Evolutionary conservation across 139 green algal species (phyloP).

Genomic region (Picochlorum sp.): DNA sequence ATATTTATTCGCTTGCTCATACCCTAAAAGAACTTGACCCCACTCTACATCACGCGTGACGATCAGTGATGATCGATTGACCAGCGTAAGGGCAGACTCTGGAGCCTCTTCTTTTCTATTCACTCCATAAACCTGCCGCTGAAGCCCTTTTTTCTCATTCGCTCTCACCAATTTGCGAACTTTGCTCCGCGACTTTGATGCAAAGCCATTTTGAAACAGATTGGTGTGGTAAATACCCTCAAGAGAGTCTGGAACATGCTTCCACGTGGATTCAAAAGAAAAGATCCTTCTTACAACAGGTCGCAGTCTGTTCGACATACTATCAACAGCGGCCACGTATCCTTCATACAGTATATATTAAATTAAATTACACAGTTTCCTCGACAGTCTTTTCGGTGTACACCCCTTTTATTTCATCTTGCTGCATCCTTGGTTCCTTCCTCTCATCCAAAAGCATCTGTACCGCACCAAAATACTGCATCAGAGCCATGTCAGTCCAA

Average conservation of each 20-base stretch:
- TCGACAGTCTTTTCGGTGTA: neutral
- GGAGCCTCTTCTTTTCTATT: conserved; percentile 19
- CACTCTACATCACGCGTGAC: conserved; percentile 66
- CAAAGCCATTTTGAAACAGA: too few relatives aligned
- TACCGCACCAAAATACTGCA: conserved; percentile 50
- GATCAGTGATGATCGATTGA: conserved; percentile 58
- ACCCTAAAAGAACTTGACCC: conserved; percentile 79
- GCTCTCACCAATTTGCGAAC: too few relatives aligned
- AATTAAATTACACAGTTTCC: neutral
- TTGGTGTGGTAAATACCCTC: too few relatives aligned
- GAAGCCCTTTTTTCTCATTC: neutral
- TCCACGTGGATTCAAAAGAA: too few relatives aligned
- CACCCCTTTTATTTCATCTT: neutral
- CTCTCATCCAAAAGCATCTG: conserved; percentile 15
- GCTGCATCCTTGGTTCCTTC: neutral
- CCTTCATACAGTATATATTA: too few relatives aligned
- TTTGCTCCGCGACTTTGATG: too few relatives aligned
- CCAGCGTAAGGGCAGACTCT: conserved; percentile 7
- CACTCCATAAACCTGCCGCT: neutral
- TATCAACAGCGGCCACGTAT: too few relatives aligned
- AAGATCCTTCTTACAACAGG: too few relatives aligned
- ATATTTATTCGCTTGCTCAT: conserved; percentile 69
- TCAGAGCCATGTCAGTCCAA: conserved; percentile 55
- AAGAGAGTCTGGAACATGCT: too few relatives aligned
- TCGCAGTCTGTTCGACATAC: too few relatives aligned